Conservation (phyloP, 2,329 filamentous ascomycete genomes). For the Claviceps capensis region DNA sequence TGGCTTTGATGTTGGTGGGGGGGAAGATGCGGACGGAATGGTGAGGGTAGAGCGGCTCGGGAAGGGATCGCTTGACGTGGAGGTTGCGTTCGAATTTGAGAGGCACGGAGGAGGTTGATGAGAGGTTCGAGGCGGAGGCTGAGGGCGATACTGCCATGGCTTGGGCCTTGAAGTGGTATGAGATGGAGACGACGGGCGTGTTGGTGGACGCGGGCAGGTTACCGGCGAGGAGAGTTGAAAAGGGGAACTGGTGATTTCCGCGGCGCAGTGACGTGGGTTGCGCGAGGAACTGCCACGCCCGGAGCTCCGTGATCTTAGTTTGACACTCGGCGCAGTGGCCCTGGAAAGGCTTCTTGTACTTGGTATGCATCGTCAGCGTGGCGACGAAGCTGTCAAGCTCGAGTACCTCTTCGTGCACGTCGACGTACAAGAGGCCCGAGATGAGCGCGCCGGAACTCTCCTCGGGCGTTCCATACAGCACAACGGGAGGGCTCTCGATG, state of each 20-base stretch:
- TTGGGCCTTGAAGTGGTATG: slow-evolving; percentile 65
- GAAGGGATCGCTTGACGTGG: slow-evolving; percentile 65
- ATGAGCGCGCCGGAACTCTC: slow-evolving; percentile 74
- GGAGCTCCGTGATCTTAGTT: slow-evolving; percentile 57
- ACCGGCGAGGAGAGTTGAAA: slow-evolving; percentile 75
- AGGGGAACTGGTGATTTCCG: slow-evolving; percentile 66
- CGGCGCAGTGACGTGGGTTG: slow-evolving; percentile 35
- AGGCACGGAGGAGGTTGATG: slow-evolving; percentile 12
- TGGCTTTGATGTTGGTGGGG: slow-evolving; percentile 83
- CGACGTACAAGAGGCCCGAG: slow-evolving; percentile 67
- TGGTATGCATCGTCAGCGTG: slow-evolving; percentile 53
- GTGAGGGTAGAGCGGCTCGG: slow-evolving; percentile 62
- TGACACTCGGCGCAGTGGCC: slow-evolving; percentile 67
- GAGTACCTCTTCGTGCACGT: slow-evolving; percentile 51
- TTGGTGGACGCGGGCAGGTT: slow-evolving; percentile 75
- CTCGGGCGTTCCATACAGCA: slow-evolving; percentile 65
- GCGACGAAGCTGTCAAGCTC: slow-evolving; percentile 63
- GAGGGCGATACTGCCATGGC: slow-evolving; percentile 40
- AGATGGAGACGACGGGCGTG: slow-evolving; percentile 55
- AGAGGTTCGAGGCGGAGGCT: too few relatives aligned
- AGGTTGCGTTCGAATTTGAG: slow-evolving; percentile 55
- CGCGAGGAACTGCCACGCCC: slow-evolving; percentile 64
- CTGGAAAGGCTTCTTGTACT: slow-evolving; percentile 70
- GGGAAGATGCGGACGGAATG: slow-evolving; percentile 90
- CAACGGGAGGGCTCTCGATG: slow-evolving; percentile 76